Conservation (phyloP, 2,329 filamentous ascomycete species). For the Epichloe aotearoae region DNA sequence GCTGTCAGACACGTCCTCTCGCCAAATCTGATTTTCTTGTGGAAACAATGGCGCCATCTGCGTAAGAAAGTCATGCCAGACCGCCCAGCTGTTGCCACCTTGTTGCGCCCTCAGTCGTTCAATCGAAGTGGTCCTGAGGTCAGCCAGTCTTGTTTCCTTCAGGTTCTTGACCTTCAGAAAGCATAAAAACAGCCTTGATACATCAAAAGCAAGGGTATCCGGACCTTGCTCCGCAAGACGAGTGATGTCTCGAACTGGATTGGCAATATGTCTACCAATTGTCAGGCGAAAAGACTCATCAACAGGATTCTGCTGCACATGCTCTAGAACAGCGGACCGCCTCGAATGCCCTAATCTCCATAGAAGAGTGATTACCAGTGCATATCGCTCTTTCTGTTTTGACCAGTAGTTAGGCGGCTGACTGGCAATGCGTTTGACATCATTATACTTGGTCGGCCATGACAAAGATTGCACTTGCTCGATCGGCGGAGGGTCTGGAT, state of each 20-base stretch:
- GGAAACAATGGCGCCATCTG: slow-evolving; percentile 17
- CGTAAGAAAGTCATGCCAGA: slow-evolving; percentile 17
- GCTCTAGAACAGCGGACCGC: slow-evolving; percentile 15
- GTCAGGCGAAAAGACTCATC: slow-evolving; percentile 5
- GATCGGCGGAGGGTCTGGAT: background rate
- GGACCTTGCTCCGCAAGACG: slow-evolving; percentile 6
- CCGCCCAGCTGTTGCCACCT: slow-evolving; percentile 10
- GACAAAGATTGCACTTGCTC: background rate
- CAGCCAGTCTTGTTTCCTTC: slow-evolving; percentile 8
- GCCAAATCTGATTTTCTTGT: slow-evolving; percentile 20
- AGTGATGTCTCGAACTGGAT: slow-evolving; percentile 7
- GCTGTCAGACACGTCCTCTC: slow-evolving; percentile 11
- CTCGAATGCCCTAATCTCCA: slow-evolving; percentile 17
- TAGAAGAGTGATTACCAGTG: slow-evolving; percentile 17
- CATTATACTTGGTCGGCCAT: slow-evolving; percentile 2
- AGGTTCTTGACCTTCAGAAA: slow-evolving; percentile 15
- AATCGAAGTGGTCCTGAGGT: slow-evolving; percentile 7
- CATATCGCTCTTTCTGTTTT: slow-evolving; percentile 16
- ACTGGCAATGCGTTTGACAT: slow-evolving; percentile 10
- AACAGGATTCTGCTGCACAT: slow-evolving; percentile 11
- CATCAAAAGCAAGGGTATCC: slow-evolving; percentile 16
- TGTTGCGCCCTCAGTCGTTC: slow-evolving; percentile 9
- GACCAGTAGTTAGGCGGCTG: slow-evolving; percentile 12
- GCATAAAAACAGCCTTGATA: slow-evolving; percentile 18
- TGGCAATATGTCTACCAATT: slow-evolving; percentile 4